Base-by-base conservation (phyloP, 2,329 filamentous ascomycete genomes). In the Elsinoe australis region DNA sequence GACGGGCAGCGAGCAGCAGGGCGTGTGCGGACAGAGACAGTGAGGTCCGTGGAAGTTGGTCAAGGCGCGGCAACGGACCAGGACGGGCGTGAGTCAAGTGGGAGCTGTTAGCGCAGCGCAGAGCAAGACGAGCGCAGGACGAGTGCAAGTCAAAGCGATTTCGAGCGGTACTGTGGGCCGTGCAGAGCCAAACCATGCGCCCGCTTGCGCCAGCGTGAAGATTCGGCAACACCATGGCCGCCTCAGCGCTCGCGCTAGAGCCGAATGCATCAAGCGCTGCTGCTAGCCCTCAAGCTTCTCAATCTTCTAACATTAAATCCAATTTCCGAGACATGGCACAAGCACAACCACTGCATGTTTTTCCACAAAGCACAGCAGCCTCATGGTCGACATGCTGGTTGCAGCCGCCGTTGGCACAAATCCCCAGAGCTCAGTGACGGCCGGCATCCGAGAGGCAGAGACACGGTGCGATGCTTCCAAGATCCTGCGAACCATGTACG, bases 301-400 rank as follows among this genome's bases (percentile, higher is more conserved):
- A 44, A 17, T 44, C 24, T 31, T 44, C 39, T 44, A 44, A 44
- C 39, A 44, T 44, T 44, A 44, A 44, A 15, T 31, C 24, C 28
- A 21, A 44, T 44, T 44, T 44, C 39, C 39, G 39, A 44, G 24
- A 44, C 39, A 44, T 19, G 26, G 39, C 26, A 32, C 39, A 21
- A 29, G 32, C 17, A 15, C 21, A 17, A 7, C 39, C 12, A 44
- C 24, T 9, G 4, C 35, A 31, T 21, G 29, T 24, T 31, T 44
- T 32, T 29, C 28, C 28, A 21, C 39, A 32, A n/a, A 32, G 26
- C 26, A 29, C 12, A 29, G n/a, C n/a, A n/a, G n/a, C n/a, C n/a
- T n/a, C n/a, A n/a, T n/a, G n/a, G n/a, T n/a, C n/a, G n/a, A n/a
- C n/a, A n/a, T n/a, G n/a, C n/a, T n/a, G n/a, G n/a, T n/a, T n/a